Evolutionary conservation across 192 early-diverging fungal genomes (phyloP).

Genomic region (Gamsiella multidivaricata): DNA sequence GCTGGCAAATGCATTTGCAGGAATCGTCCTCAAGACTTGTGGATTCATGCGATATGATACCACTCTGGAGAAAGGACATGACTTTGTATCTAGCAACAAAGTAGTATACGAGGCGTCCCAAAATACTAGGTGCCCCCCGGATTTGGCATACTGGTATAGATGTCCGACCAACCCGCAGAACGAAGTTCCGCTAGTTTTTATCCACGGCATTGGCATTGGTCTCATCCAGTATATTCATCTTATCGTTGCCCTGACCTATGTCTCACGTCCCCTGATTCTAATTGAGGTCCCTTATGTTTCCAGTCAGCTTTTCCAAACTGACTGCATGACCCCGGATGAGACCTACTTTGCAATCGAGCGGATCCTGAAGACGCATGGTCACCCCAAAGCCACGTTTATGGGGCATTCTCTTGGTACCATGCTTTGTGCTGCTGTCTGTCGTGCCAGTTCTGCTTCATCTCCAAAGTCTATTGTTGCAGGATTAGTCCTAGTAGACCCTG

Average conservation of each 20-base stretch:
- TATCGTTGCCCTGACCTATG: slow-evolving; percentile 49
- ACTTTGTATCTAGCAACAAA: background rate
- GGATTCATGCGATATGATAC: slow-evolving; percentile 26
- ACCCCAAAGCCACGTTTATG: slow-evolving; percentile 65
- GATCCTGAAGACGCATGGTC: slow-evolving; percentile 63
- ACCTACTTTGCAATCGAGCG: slow-evolving; percentile 63
- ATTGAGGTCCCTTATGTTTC: slow-evolving; percentile 71
- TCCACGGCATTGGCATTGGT: slow-evolving; percentile 75
- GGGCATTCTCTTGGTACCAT: slow-evolving; percentile 74
- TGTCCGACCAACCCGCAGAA: slow-evolving; percentile 26
- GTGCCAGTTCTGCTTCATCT: slow-evolving; percentile 33
- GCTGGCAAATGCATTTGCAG: slow-evolving; percentile 12
- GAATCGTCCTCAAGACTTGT: slow-evolving; percentile 5
- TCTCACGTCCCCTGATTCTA: slow-evolving; percentile 57
- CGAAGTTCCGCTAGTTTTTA: slow-evolving; percentile 66
- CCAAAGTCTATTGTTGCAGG: slow-evolving; percentile 59
- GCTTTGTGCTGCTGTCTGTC: slow-evolving; percentile 66
- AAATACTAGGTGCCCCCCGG: background rate
- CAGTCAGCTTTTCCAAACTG: slow-evolving; percentile 65
- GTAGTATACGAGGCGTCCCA: background rate
- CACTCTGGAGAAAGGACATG: background rate
- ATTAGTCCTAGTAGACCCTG: slow-evolving; percentile 72
- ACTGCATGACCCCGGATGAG: slow-evolving; percentile 62
- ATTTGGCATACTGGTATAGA: slow-evolving; percentile 59
- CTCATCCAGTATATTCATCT: slow-evolving; percentile 62